These are phyloP conservation scores for Phragmites australis DNA, from an alignment of 176 grass and related monocot species.

Conservation along the genomic window DNA sequence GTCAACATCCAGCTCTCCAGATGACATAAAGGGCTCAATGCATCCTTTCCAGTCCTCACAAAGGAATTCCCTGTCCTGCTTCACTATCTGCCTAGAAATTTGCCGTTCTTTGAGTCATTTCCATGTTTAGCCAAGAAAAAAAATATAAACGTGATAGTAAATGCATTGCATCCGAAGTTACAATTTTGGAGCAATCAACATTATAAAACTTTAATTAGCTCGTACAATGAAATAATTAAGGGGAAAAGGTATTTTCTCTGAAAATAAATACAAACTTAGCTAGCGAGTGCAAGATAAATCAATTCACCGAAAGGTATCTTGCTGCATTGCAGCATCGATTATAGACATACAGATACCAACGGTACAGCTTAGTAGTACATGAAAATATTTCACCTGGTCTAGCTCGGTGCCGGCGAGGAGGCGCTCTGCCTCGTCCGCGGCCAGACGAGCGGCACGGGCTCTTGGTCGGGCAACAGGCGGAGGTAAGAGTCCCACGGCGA, in stretches of 20 bases:
- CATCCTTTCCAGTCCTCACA: conserved; percentile 88
- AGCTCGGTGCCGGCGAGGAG: conserved; percentile 88
- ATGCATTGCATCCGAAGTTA: not conserved
- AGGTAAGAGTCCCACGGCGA: conserved; percentile 79
- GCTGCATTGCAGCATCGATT: not conserved
- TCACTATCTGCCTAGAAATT: conserved; percentile 84
- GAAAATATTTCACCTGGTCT: conserved; percentile 57
- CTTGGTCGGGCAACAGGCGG: conserved; percentile 66
- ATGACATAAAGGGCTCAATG: conserved; percentile 66
- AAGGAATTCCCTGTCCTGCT: conserved; percentile 73
- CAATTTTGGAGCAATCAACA: not conserved
- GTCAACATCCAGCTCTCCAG: conserved; percentile 54
- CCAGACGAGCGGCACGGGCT: conserved; percentile 88
- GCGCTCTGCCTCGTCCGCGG: conserved; percentile 49
- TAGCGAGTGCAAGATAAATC: not conserved
- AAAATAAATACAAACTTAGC: not conserved
- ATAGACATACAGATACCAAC: not conserved
- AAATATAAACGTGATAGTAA: not conserved
- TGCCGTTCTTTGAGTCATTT: conserved; percentile 16
- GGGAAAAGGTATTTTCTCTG: not conserved
- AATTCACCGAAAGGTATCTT: not conserved
- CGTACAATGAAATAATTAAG: not conserved
- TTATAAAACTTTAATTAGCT: not conserved
- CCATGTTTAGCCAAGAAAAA: not conserved
- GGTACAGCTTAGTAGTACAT: not conserved